Evolutionary conservation across 2,329 filamentous ascomycete species (phyloP).

Genomic region (Xylaria sp.): DNA sequence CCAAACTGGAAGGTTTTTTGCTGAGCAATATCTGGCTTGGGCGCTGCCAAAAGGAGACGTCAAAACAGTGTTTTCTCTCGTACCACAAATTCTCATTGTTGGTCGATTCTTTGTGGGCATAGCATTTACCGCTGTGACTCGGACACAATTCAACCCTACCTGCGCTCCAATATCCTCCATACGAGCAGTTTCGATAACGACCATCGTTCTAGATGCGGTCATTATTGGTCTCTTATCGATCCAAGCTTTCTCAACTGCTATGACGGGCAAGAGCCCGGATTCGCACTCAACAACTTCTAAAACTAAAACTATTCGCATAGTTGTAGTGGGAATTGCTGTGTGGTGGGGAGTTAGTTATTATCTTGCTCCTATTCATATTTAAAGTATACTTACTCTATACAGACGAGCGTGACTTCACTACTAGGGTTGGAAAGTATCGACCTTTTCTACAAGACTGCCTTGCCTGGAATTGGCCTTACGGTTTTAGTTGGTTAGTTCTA

Average conservation of each 20-base stretch:
- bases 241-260: conserved; percentile 48
- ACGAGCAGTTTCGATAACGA: conserved; percentile 51
- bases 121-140: conserved; percentile 60
- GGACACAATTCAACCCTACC: conserved; percentile 56
- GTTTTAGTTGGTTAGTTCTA: conserved; percentile 53
- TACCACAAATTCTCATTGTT: conserved; percentile 55
- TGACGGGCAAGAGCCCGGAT: conserved; percentile 37
- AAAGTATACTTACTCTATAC: conserved; percentile 21
- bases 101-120: conserved; percentile 58
- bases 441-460: conserved; percentile 53
- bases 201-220: conserved; percentile 52
- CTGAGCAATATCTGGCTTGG: conserved; percentile 62
- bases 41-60: conserved; percentile 49
- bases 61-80: conserved; percentile 45
- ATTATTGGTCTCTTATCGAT: conserved; percentile 51
- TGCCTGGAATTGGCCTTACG: conserved; percentile 57
- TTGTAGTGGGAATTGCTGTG: conserved; percentile 52
- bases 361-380: conserved; percentile 18
- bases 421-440: conserved; percentile 52
- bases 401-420: conserved; percentile 59
- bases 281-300: conserved; percentile 36
- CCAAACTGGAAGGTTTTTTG: conserved; percentile 58
- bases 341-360: conserved; percentile 58
- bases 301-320: conserved; percentile 49
- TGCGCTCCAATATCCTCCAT: conserved; percentile 57